Conservation (phyloP, 1,284 basidiomycete species). For the Ceratobasidium sp. region DNA sequence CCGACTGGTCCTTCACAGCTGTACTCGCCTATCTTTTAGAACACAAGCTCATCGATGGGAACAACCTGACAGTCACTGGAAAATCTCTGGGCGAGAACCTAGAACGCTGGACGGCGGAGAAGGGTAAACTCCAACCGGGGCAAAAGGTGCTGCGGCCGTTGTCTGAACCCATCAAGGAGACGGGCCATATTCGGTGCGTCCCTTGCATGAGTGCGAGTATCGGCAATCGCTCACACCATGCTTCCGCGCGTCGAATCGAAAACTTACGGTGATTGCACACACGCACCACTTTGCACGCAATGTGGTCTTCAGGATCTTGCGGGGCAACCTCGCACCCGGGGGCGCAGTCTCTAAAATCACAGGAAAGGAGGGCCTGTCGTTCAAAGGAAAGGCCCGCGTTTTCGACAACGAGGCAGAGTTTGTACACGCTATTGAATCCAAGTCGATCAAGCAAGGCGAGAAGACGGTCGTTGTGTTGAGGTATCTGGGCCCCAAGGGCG, state of each 20-base stretch:
- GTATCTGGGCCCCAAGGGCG: constrained; percentile 90
- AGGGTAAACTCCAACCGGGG: constrained; percentile 73
- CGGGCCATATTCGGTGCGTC: constrained; percentile 83
- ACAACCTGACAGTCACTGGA: constrained; percentile 89
- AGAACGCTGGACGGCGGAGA: constrained; percentile 80
- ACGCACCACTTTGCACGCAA: constrained; percentile 19
- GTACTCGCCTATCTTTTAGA: constrained; percentile 84
- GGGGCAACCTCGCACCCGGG: constrained; percentile 90
- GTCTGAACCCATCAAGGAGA: constrained; percentile 85
- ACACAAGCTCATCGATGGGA: constrained; percentile 84
- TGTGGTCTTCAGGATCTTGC: constrained; percentile 76
- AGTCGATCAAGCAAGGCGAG: constrained; percentile 83
- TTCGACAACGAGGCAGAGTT: constrained; percentile 89
- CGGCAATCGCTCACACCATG: constrained; percentile 12
- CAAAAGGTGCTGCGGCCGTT: constrained; percentile 89
- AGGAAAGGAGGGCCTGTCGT: constrained; percentile 88
- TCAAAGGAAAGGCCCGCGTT: constrained; percentile 83
- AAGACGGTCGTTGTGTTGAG: constrained; percentile 91
- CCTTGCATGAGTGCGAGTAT: constrained; percentile 27
- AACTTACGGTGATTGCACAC: constrained; percentile 25
- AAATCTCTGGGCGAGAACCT: constrained; percentile 89
- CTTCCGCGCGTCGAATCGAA: constrained; percentile 38
- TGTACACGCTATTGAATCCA: constrained; percentile 80
- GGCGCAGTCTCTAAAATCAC: constrained; percentile 96
- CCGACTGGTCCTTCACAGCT: constrained; percentile 60